phyloP scores from a whole-genome alignment of 495 filamentous ascomycete species.

The Trichocladium uniseriatum region DNA sequence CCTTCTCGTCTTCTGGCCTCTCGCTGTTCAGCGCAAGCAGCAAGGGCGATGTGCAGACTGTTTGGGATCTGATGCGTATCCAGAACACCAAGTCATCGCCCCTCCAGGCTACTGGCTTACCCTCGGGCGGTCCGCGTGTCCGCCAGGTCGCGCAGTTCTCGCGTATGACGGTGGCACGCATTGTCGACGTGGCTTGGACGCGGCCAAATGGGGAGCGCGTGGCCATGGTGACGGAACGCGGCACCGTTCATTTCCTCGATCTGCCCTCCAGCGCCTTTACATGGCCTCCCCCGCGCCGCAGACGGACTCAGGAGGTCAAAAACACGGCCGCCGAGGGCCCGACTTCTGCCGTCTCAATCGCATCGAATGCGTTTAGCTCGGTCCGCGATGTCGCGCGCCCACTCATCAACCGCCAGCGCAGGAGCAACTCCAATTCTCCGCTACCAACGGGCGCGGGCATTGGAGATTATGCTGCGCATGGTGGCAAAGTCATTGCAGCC shows the following conservation, averaged over 20 bases:
- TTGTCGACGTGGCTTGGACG: slow-evolving; percentile 84
- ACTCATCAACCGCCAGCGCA: slow-evolving; percentile 40
- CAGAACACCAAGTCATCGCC: slow-evolving; percentile 46
- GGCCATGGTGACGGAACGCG: slow-evolving; percentile 80
- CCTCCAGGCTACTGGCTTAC: slow-evolving; percentile 32
- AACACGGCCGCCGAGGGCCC: slow-evolving; percentile 29
- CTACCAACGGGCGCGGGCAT: slow-evolving; percentile 46
- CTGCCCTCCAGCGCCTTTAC: slow-evolving; percentile 72
- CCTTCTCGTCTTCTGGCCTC: slow-evolving; percentile 76
- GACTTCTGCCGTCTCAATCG: slow-evolving; percentile 43
- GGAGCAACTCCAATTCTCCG: slow-evolving; percentile 37
- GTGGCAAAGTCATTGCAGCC: slow-evolving; percentile 71
- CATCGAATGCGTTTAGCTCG: slow-evolving; percentile 54
- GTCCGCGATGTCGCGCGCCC: slow-evolving; percentile 49
- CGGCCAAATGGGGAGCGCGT: slow-evolving; percentile 68
- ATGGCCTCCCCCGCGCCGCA: slow-evolving; percentile 78
- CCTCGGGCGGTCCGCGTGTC: slow-evolving; percentile 42
- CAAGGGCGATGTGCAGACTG: slow-evolving; percentile 84
- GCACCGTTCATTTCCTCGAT: slow-evolving; percentile 89
- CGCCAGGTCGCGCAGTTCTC: slow-evolving; percentile 79
- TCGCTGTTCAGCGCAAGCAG: slow-evolving; percentile 79
- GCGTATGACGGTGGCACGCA: slow-evolving; percentile 80
- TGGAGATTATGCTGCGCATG: slow-evolving; percentile 58
- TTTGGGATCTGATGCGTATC: slow-evolving; percentile 86
- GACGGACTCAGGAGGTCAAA: slow-evolving; percentile 36